phyloP scores from a whole-genome alignment of 192 early-diverging fungal genomes.

The Pilobolus umbonatus region DNA sequence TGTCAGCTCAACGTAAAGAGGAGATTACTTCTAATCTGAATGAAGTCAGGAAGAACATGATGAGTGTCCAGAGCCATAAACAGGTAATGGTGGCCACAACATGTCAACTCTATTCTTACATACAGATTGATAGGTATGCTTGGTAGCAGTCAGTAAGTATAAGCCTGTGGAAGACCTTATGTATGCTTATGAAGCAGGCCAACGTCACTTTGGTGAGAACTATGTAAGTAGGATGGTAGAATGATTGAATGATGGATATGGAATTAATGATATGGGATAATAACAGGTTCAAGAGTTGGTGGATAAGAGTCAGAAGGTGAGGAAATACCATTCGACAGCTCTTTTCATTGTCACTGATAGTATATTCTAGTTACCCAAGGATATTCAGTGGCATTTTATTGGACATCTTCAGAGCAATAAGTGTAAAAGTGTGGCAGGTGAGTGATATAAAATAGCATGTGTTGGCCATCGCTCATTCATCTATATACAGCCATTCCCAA shows the following conservation, averaged over 20 bases:
- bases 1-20: constrained; percentile 2
- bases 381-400: constrained; percentile 98
- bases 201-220: constrained; percentile 97
- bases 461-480: neutral
- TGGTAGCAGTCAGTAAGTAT: constrained; percentile 94
- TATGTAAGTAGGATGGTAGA: constrained; percentile 52
- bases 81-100: too few relatives aligned
- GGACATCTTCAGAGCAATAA: constrained; percentile 97
- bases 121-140: constrained; percentile 49
- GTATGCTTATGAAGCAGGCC: constrained; percentile 74
- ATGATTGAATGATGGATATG: neutral
- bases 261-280: neutral
- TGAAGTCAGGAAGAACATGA: neutral
- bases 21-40: constrained; percentile 1
- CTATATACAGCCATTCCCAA: constrained; percentile 63
- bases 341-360: neutral
- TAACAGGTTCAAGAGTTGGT: constrained; percentile 86
- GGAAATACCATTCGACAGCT: neutral
- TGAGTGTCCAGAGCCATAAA: too few relatives aligned
- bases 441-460: neutral
- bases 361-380: constrained; percentile 58
- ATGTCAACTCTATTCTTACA: too few relatives aligned
- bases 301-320: constrained; percentile 75
- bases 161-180: constrained; percentile 81
- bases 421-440: constrained; percentile 75